These are phyloP conservation scores for Populus alba DNA, from an alignment of 345 rosid species.

Conservation along the genomic window DNA sequence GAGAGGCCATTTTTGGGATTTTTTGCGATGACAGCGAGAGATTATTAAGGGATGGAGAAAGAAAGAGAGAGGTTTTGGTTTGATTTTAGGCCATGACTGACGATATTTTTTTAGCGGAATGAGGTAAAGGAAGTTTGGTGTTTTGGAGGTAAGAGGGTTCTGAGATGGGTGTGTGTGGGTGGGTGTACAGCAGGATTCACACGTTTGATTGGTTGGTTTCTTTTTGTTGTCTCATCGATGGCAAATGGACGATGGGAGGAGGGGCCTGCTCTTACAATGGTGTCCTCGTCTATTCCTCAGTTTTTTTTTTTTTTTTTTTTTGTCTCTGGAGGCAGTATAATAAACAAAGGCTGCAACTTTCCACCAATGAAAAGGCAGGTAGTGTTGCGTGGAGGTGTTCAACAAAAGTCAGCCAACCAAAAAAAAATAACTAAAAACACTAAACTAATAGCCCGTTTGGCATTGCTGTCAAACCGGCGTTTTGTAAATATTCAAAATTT, in stretches of 20 bases:
- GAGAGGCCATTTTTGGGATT: conserved; percentile 50
- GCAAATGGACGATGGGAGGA: not conserved
- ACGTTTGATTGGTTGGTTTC: conserved; percentile 11
- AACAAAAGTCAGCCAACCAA: no score
- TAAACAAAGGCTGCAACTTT: no score
- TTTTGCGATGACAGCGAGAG: conserved; percentile 25
- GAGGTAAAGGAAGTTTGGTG: not conserved
- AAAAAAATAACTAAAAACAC: no score
- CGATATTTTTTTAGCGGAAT: not conserved
- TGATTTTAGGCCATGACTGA: conserved; percentile 13
- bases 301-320: not conserved
- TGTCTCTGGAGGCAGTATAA: not conserved
- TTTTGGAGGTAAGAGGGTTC: not conserved
- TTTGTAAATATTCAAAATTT: no score
- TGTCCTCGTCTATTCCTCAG: not conserved
- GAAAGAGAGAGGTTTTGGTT: not conserved
- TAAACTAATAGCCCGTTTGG: no score
- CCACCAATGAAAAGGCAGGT: no score
- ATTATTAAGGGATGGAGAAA: not conserved
- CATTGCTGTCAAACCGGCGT: no score
- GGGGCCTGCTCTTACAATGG: not conserved
- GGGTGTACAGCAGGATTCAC: conserved; percentile 9
- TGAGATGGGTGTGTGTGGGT: not conserved
- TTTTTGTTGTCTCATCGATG: not conserved
- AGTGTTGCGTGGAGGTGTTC: no score